Conservation (phyloP, 2,329 filamentous ascomycete species). For the Fusarium transvaalense region DNA sequence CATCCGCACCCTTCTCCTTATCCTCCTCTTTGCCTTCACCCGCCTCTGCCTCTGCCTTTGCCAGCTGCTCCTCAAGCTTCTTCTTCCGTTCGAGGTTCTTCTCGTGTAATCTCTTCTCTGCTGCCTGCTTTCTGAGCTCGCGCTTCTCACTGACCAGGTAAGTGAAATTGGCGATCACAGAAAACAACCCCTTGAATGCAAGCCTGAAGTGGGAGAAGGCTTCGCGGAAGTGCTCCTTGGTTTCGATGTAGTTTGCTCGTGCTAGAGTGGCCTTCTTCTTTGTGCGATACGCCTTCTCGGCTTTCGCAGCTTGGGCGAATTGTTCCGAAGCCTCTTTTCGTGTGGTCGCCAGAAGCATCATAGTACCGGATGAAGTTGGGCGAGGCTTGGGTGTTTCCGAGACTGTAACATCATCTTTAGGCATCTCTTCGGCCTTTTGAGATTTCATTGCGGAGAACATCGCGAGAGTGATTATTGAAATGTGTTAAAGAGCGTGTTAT, state of each 20-base stretch:
- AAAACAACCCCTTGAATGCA: conserved; percentile 3
- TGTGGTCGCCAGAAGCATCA: not conserved
- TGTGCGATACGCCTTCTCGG: conserved; percentile 21
- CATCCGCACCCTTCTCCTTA: not conserved
- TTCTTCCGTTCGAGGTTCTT: conserved; percentile 1
- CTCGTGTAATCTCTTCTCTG: not conserved
- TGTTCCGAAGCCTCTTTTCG: conserved; percentile 16
- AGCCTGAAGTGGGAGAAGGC: conserved; percentile 12
- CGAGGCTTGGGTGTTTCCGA: not conserved
- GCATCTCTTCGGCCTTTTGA: not conserved
- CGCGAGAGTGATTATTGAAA: not conserved
- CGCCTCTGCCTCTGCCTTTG: not conserved
- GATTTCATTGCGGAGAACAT: not conserved
- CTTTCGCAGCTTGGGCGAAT: conserved; percentile 16
- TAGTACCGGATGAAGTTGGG: conserved; percentile 6
- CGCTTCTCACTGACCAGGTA: conserved; percentile 6
- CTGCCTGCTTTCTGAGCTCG: not conserved
- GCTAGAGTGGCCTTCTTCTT: conserved; percentile 13
- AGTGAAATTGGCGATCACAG: not conserved
- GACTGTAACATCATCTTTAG: not conserved
- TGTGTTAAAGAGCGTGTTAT: not conserved
- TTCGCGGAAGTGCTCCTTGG: conserved; percentile 5
- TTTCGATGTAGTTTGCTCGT: conserved; percentile 21
- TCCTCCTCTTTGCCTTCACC: not conserved
- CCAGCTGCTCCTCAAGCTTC: conserved; percentile 14